phyloP scores from a whole-genome alignment of 805 yeast genomes.

The Candida boidinii region DNA sequence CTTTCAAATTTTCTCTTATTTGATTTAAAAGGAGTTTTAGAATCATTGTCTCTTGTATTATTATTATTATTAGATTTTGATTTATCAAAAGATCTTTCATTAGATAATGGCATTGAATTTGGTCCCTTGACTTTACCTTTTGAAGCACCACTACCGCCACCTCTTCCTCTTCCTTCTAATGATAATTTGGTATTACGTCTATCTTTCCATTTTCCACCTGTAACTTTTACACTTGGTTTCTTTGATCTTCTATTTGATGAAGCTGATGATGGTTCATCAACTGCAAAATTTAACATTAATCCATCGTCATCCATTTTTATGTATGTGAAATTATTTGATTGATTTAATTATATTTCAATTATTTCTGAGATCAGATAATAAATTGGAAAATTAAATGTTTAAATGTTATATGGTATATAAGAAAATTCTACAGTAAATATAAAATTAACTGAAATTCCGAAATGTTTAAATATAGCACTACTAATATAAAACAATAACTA shows the following conservation, averaged over 20 bases:
- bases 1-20: constrained; percentile 9
- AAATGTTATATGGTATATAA: too few relatives aligned
- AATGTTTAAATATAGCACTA: too few relatives aligned
- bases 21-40: too few relatives aligned
- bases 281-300: constrained; percentile 64
- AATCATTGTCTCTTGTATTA: too few relatives aligned
- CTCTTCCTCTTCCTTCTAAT: constrained; percentile 34
- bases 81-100: constrained; percentile 8
- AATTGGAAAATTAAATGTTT: too few relatives aligned
- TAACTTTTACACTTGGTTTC: constrained; percentile 27
- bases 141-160: constrained; percentile 7
- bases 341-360: too few relatives aligned
- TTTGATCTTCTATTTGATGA: constrained; percentile 14
- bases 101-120: constrained; percentile 13
- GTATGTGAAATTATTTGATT: too few relatives aligned
- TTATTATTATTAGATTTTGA: background rate
- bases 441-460: too few relatives aligned
- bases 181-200: constrained; percentile 54
- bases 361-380: too few relatives aligned
- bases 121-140: constrained; percentile 5
- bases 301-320: constrained; percentile 70
- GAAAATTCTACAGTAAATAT: too few relatives aligned
- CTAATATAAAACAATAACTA: too few relatives aligned
- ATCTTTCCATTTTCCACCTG: constrained; percentile 81
- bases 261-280: constrained; percentile 24